Evolutionary conservation across 2,329 filamentous ascomycete species (phyloP).

Genomic region (Colletotrichum ledebouriae): DNA sequence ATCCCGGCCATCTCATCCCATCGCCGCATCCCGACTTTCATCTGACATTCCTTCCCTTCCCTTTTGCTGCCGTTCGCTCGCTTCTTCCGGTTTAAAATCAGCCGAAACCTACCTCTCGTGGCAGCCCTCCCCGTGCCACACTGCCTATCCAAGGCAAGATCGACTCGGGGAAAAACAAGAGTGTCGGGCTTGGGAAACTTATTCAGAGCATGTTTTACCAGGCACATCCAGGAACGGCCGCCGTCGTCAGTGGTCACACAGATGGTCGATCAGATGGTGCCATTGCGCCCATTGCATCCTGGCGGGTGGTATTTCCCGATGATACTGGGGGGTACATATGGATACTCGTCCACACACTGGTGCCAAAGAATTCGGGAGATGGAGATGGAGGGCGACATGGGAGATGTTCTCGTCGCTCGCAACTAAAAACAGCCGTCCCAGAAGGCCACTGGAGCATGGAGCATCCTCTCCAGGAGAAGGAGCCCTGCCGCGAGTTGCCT

Average conservation of each 20-base stretch:
- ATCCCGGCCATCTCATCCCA: conserved; percentile 20
- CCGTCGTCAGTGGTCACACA: conserved; percentile 39
- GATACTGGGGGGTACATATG: conserved; percentile 4
- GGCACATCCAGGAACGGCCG: conserved; percentile 36
- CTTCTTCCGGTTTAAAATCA: conserved; percentile 1
- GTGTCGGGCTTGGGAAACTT: not conserved
- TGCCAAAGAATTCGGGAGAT: too few relatives aligned
- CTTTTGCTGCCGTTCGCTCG: not conserved
- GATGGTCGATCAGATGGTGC: conserved; percentile 41
- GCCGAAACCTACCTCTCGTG: not conserved
- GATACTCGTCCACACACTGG: not conserved
- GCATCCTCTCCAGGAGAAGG: conserved; percentile 1
- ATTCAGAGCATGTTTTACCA: conserved; percentile 9
- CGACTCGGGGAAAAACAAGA: conserved; percentile 21
- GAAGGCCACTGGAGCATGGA: not conserved
- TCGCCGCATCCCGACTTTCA: not conserved
- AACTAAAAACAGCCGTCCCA: not conserved
- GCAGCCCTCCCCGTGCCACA: conserved; percentile 21
- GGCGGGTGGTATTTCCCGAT: conserved; percentile 28
- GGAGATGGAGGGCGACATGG: too few relatives aligned
- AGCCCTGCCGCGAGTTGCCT: conserved; percentile 17
- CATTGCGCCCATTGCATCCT: conserved; percentile 28
- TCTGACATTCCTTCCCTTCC: not conserved
- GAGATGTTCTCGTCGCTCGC: conserved; percentile 16
- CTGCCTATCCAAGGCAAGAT: conserved; percentile 32